Base-by-base conservation (phyloP, 768 basidiomycete genomes). In the Mycena pura region DNA sequence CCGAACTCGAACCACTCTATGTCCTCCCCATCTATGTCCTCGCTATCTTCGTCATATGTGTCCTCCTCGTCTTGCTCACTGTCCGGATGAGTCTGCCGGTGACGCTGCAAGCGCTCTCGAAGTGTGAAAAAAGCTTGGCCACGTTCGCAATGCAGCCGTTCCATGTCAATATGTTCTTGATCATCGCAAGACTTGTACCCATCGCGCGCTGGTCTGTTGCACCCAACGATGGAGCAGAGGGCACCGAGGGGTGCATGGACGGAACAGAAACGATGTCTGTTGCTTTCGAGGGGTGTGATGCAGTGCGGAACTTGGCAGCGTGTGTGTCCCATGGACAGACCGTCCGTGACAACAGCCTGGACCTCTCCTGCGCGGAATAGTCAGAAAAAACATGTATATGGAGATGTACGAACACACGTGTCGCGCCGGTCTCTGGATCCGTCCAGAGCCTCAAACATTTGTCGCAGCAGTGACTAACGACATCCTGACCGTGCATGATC, bases 401-500 rank as follows among this genome's bases (percentile, higher is more conserved):
- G 21, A 19, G 3, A 5, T 7, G 24, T 14, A 45, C 19, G 19
- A 3, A 29, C 47, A 5, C 34, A 48, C 47, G 28, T 6, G 38
- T 38, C 17, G 46, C 46, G 4, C 68, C 53, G 43, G 62, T 51
- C 19, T 36, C 44, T 21, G n/a, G n/a, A n/a, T 56, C 6, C 14
- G 27, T 28, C 55, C 55, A 73, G 3, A 58, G 17, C 0, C 68
- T 62, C 46, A 68, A 58, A 51, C 74, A 75, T 32, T 66, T 67
- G 13, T 70, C 60, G 34, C 74, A 76, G 19, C 54, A 68, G 65
- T 77, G 74, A 4, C 14, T 27, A 10, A 72, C 62, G 19, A 74
- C 71, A 15, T 64, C 63, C 32, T 75, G 73, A 0, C 74, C 73
- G 29, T 60, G 27, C 1, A 58, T 32, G 29, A 69, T 58, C 3